Evolutionary conservation across 345 rosid genomes (phyloP), one percentile per base, ranked within the genome.

Genomic region (Gossypium turneri): DNA sequence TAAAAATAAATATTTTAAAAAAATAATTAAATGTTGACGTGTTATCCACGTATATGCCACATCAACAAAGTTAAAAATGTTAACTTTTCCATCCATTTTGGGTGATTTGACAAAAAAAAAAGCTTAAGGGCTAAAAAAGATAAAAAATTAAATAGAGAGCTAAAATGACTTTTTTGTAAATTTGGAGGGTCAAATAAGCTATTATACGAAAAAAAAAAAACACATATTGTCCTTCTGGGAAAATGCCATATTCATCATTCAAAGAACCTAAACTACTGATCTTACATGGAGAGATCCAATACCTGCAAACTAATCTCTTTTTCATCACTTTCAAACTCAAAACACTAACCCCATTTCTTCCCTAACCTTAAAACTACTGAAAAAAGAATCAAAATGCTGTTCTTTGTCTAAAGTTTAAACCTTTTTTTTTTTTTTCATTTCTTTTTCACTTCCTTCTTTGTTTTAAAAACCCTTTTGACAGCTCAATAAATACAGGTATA

Each of bases 211-310:
- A 34, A 34, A 4, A 34, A 0, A 5, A 34, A 34, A 34, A 34
- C 38, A 43, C 65, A 41, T 41, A 29, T 4, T 56, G 65, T 20
- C 45, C 19, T 72, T 77, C 83, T 80, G 82, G 75, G 84, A 81
- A 81, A 82, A 80, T 83, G 85, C 84, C 87, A 84, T 79, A 48
- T 63, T 84, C 52, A 75, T 70, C 69, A 29, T 77, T 79, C 89
- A 85, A 85, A 86, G 88, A 75, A 71, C 66, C 76, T n/a, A 59
- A 19, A 43, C 38, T 68, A 22, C 51, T 78, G 76, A 74, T 79
- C 45, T 68, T 79, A 74, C 87, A 82, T 81, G 85, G 81, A 79
- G 84, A 76, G 84, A 76, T 83, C 88, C 73, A 75, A 73, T 76
- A 53, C 34, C 47, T 44, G 79, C 75, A 73, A 48, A 25, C 59